Evolutionary conservation across 192 early-diverging fungal species (phyloP).

Genomic region (Podila minutissima): DNA sequence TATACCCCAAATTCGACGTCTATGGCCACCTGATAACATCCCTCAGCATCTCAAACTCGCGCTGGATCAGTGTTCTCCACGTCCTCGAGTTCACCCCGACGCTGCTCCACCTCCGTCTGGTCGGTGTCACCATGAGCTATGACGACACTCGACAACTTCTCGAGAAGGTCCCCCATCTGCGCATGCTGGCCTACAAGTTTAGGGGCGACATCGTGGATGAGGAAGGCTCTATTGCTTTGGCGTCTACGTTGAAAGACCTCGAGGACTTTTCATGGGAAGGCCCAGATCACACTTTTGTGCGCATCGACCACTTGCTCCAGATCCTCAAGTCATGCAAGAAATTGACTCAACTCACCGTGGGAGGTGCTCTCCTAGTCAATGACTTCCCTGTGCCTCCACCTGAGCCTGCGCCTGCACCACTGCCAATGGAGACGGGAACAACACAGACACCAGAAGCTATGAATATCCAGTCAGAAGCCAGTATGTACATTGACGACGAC

Average conservation of each 20-base stretch:
- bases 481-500: too few relatives aligned
- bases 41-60: not conserved
- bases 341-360: not conserved
- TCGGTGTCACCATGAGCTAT: not conserved
- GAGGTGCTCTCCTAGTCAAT: too few relatives aligned
- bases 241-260: not conserved
- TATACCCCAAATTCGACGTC: not conserved
- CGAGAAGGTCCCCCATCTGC: not conserved
- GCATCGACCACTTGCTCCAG: not conserved
- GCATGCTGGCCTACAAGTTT: not conserved
- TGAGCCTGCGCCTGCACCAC: too few relatives aligned
- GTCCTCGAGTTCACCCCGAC: not conserved
- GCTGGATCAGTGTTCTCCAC: constrained; percentile 5
- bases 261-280: not conserved
- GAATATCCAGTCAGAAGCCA: too few relatives aligned
- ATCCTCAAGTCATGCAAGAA: not conserved
- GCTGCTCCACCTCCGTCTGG: not conserved
- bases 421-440: too few relatives aligned
- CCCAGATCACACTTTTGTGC: not conserved
- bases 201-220: not conserved
- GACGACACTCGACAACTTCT: not conserved
- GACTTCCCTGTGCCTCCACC: too few relatives aligned
- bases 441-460: too few relatives aligned
- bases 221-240: not conserved
- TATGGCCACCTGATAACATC: constrained; percentile 7